phyloP scores from a whole-genome alignment of 148 eudicot species.

The Rhododendron ferrugineum region DNA sequence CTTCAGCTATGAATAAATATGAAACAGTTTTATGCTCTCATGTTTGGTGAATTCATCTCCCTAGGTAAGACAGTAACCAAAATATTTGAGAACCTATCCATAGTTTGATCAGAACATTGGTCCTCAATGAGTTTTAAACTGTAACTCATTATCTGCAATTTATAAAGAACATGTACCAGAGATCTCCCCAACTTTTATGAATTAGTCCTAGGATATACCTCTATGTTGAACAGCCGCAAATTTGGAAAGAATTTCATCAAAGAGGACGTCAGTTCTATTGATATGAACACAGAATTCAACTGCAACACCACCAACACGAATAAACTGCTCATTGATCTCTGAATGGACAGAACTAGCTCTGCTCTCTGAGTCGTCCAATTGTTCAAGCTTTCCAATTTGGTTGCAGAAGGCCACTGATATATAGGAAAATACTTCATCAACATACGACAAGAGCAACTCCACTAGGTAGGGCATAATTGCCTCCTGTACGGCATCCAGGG shows the following conservation, averaged over 20 bases:
- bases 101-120: background rate
- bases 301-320: slow-evolving; percentile 95
- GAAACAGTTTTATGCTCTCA: background rate
- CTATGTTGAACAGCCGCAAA: slow-evolving; percentile 64
- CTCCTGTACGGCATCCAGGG: slow-evolving; percentile 53
- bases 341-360: slow-evolving; percentile 28
- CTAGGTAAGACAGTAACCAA: background rate
- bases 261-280: slow-evolving; percentile 78
- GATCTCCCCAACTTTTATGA: background rate
- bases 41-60: background rate
- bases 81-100: background rate
- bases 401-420: slow-evolving; percentile 77
- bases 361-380: slow-evolving; percentile 29
- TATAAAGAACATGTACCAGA: background rate
- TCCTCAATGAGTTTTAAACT: background rate
- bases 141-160: background rate
- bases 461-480: slow-evolving; percentile 71
- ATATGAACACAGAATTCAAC: slow-evolving; percentile 93
- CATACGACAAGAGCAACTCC: slow-evolving; percentile 76
- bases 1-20: background rate
- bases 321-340: slow-evolving; percentile 76
- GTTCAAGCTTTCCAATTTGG: slow-evolving; percentile 54
- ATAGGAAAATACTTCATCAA: slow-evolving; percentile 92
- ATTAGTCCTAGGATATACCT: slow-evolving; percentile 38
- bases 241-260: slow-evolving; percentile 69